Conservation (phyloP, 148 eudicot species). For the Salicornia ramosissima region DNA sequence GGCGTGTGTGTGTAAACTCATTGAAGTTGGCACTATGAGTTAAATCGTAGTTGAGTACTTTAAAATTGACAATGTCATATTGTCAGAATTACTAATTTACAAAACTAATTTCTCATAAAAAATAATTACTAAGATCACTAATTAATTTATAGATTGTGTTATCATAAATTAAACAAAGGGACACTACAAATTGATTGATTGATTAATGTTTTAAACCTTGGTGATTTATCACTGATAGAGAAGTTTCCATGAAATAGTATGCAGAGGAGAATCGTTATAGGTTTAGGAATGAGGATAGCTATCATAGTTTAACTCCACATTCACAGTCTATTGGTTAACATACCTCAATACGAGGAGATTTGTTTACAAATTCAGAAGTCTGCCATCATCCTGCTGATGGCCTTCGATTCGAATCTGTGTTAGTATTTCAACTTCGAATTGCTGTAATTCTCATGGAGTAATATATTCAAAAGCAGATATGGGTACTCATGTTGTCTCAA, state of each 20-base stretch:
- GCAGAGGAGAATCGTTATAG: conserved; percentile 4
- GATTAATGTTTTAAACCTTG: no score
- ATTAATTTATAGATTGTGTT: no score
- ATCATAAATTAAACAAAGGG: no score
- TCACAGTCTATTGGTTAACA: conserved; percentile 18
- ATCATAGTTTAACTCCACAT: conserved; percentile 23
- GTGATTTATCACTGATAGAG: no score
- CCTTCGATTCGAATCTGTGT: not conserved
- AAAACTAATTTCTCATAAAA: no score
- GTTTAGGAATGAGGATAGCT: conserved; percentile 11
- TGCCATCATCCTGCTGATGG: conserved; percentile 13
- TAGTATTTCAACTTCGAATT: not conserved
- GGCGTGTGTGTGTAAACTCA: no score
- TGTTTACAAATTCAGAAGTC: not conserved
- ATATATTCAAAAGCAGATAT: conserved; percentile 8
- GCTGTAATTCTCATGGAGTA: conserved; percentile 2
- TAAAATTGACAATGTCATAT: no score
- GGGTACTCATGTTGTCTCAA: not conserved
- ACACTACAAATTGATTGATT: no score
- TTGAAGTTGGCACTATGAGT: no score
- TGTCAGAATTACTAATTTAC: no score
- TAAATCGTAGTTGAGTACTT: no score
- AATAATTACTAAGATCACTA: no score
- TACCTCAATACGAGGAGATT: conserved; percentile 8
- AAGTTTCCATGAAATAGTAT: not conserved